Base-by-base conservation (phyloP, 441 rosid genomes). In the Arabidopsis lyrata region DNA sequence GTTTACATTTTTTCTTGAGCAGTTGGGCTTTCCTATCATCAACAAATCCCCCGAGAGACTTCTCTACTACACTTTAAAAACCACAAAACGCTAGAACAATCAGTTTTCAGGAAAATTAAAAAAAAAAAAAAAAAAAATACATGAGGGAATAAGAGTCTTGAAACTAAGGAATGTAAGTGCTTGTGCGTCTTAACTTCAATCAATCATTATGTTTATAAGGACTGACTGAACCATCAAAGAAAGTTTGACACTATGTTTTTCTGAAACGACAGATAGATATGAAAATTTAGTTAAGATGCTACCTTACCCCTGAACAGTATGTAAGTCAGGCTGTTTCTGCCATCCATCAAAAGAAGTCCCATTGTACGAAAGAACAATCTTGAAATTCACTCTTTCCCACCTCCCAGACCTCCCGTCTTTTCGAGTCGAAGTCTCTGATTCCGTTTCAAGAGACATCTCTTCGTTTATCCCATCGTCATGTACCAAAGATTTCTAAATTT, bases 301-400 rank as follows among this genome's bases (percentile, higher is more conserved):
- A 70, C 68, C 78, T 74, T 81, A 88, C 97, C 91, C 84, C 63
- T 96, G 98, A 63, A 93, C 99, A 47, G 98, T 93, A 84, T 85
- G 86, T 66, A 96, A 74, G 22, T 81, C 90, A 32, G 97, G 98
- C 75, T 96, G 97, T 63, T 86, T 93, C 82, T 93, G 98, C 98
- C 99, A 96, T 66, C 99, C 99, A 83, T 93, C 99, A 76, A 95
- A 95, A 9, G 96, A 87, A 69, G 71, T 76, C 16, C 97, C 98
- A 53, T 86, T 86, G 70, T 93, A 95, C 3, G 99, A 93, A 78
- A 93, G 75, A 73, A 83, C 73, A 53, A 95, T 90, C 89, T 86
- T 93, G 62, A 89, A 95, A 38, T 86, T 90, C 49, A 66, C 83
- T 82, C 99, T 86, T 57, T 80, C 97, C 96, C 91, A 93, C 78